Conservation (phyloP, 495 filamentous ascomycete genomes). For the Cudoniella acicularis region DNA sequence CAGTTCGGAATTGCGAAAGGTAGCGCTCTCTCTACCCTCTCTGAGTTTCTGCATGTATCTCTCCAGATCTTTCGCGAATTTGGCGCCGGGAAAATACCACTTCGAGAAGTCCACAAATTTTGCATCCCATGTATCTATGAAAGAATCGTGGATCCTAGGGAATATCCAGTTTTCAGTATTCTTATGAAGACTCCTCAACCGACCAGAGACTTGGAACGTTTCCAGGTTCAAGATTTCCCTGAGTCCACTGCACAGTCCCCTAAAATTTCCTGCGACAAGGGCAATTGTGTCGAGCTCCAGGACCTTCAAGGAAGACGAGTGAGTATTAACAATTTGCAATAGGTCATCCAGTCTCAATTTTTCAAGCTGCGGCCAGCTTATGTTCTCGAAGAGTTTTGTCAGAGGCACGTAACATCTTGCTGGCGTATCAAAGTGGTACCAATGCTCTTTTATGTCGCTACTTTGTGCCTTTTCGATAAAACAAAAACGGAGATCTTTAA, state of each 20-base stretch:
- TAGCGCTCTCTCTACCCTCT: too few relatives aligned
- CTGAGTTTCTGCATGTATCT: too few relatives aligned
- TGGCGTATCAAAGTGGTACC: not conserved
- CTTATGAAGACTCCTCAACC: not conserved
- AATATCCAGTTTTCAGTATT: not conserved
- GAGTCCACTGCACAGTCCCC: not conserved
- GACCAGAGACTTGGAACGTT: not conserved
- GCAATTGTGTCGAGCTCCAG: not conserved
- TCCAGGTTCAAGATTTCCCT: not conserved
- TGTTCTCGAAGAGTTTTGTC: not conserved
- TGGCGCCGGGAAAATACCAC: too few relatives aligned
- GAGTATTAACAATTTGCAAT: not conserved
- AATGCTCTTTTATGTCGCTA: not conserved
- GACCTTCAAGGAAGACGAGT: not conserved
- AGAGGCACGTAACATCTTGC: not conserved
- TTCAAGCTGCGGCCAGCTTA: not conserved
- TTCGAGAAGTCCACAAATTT: too few relatives aligned
- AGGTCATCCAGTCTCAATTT: not conserved
- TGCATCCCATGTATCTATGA: not conserved
- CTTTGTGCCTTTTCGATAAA: not conserved
- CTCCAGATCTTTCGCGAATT: too few relatives aligned
- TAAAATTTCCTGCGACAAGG: not conserved
- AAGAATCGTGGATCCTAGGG: not conserved
- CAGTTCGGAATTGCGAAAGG: too few relatives aligned
- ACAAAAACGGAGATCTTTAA: not conserved